Percentiles rank a stretch among this genome's conserved stretches.
Conservation (phyloP, 2,329 filamentous ascomycete species). For the Nothophaeocryptopus gaeumannii region DNA sequence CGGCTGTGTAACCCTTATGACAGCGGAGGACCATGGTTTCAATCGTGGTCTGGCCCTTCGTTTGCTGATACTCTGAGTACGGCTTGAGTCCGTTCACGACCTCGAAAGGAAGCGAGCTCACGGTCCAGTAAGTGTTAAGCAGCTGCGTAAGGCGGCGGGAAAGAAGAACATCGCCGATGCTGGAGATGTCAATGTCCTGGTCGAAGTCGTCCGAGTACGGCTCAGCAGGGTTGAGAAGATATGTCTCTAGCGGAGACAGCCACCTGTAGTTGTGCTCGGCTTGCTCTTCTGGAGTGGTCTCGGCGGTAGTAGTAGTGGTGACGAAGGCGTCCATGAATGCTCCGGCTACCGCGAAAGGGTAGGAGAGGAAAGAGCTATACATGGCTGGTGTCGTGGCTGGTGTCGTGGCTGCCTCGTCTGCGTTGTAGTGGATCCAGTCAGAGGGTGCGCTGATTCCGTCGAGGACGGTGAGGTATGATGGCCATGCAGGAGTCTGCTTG, state of each 20-base stretch:
- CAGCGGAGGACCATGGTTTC: constrained; percentile 15
- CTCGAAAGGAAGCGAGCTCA: constrained; percentile 11
- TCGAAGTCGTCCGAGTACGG: constrained; percentile 6
- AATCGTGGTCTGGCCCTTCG: background rate
- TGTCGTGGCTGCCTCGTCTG: no score
- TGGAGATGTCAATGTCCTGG: background rate
- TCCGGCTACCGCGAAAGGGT: no score
- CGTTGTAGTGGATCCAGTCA: no score
- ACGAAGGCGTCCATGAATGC: background rate
- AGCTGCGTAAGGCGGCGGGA: constrained; percentile 20
- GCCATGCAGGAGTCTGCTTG: background rate
- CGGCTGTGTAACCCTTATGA: constrained; percentile 6
- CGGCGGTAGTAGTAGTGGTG: background rate
- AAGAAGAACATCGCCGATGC: constrained; percentile 14
- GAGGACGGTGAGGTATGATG: background rate
- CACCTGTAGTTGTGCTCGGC: constrained; percentile 2
- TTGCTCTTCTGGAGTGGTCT: no score
- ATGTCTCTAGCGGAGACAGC: constrained; percentile 14
- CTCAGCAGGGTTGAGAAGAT: constrained; percentile 9
- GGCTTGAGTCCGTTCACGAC: background rate
- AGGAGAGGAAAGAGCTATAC: no score
- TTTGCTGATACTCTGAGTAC: no score
- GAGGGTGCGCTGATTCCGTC: background rate
- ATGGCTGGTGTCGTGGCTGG: no score
- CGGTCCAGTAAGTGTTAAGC: constrained; percentile 24